Evolutionary conservation across 2,329 filamentous ascomycete genomes (phyloP).

Genomic region (Monosporascus sp.): DNA sequence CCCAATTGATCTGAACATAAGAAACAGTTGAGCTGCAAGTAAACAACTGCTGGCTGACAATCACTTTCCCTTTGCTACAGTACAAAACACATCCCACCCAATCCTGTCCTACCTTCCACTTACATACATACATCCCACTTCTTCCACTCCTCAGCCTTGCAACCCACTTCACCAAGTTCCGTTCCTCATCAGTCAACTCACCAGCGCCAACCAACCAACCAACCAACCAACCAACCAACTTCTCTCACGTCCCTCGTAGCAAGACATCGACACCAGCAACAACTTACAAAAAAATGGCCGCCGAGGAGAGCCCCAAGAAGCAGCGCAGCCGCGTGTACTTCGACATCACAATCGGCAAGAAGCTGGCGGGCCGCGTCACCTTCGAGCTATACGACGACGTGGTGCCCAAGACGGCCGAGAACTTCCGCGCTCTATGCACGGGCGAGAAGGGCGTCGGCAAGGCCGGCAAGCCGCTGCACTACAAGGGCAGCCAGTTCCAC

Average conservation of each 20-base stretch:
- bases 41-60: background rate
- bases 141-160: background rate
- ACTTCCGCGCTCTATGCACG: conserved; percentile 91
- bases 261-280: background rate
- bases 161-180: background rate
- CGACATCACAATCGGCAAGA: conserved; percentile 77
- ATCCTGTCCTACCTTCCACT: background rate
- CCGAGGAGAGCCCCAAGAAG: conserved; percentile 34
- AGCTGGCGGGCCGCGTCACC: conserved; percentile 69
- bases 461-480: conserved; percentile 79
- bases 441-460: conserved; percentile 87
- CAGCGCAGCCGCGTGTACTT: conserved; percentile 83
- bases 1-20: background rate
- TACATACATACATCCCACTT: background rate
- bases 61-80: background rate
- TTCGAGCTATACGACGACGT: conserved; percentile 77
- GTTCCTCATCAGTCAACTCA: background rate
- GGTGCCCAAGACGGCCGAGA: conserved; percentile 92
- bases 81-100: background rate
- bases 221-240: background rate
- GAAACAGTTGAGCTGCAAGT: background rate
- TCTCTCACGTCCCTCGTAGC: background rate
- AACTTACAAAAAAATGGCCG: conserved; percentile 18
- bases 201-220: background rate
- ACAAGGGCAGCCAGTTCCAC: conserved; percentile 91